Conservation (phyloP, 73 alveolate species). For the Blepharisma japonicum region DNA sequence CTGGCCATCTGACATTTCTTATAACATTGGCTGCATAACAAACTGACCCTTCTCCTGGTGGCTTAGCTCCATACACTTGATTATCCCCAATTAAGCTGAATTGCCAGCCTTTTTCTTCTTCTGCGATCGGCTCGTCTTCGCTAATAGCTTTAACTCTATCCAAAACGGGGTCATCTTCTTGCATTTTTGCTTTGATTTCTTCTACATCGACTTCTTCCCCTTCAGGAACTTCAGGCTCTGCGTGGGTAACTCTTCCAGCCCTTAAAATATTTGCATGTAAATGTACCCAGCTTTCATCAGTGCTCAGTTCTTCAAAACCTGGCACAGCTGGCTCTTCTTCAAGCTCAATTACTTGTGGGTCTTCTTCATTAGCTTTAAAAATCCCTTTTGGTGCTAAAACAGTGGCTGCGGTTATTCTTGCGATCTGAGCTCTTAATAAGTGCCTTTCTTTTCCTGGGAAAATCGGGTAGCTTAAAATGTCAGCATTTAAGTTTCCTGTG, state of each 20-base stretch:
- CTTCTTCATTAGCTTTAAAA: conserved; percentile 73
- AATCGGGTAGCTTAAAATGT: conserved; percentile 66
- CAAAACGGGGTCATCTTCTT: conserved; percentile 60
- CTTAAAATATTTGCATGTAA: conserved; percentile 55
- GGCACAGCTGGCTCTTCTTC: conserved; percentile 84
- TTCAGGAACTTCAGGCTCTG: conserved; percentile 31
- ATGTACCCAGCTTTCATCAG: conserved; percentile 78
- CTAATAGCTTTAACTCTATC: conserved; percentile 62
- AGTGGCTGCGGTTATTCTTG: conserved; percentile 84
- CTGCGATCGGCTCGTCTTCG: conserved; percentile 67
- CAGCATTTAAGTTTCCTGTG: conserved; percentile 77
- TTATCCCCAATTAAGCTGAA: conserved; percentile 65
- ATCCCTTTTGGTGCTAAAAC: conserved; percentile 90
- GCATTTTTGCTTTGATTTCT: conserved; percentile 54
- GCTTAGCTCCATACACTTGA: conserved; percentile 48
- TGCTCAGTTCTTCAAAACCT: conserved; percentile 70
- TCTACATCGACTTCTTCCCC: conserved; percentile 75
- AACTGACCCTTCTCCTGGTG: conserved; percentile 54
- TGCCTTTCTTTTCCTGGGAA: conserved; percentile 94
- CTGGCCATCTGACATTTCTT: conserved; percentile 76
- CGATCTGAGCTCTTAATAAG: conserved; percentile 87
- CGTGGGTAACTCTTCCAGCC: conserved; percentile 63
- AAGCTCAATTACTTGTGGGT: conserved; percentile 75
- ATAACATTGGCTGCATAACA: conserved; percentile 60
- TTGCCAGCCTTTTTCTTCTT: conserved; percentile 63